phyloP scores from a whole-genome alignment of 495 filamentous ascomycete genomes.

The Aspergillus sparsus region DNA sequence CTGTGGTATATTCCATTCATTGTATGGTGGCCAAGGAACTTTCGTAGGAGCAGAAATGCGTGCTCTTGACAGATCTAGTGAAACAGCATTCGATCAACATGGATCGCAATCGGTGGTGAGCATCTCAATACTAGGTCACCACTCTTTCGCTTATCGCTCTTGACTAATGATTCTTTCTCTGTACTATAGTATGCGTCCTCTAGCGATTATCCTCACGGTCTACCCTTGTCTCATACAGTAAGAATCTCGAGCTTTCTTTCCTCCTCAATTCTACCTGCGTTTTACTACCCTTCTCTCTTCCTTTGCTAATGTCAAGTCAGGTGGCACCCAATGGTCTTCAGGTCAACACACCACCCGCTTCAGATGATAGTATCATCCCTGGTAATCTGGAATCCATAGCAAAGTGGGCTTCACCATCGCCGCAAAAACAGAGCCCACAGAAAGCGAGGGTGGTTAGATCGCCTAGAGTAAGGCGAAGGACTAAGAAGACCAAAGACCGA shows the following conservation, averaged over 20 bases:
- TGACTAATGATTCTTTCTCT: conserved; percentile 14
- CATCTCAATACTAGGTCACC: neutral
- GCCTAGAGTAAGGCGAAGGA: conserved; percentile 16
- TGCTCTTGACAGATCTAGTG: neutral
- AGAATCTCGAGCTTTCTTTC: neutral
- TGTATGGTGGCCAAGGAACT: conserved; percentile 14
- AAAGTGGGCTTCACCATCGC: conserved; percentile 17
- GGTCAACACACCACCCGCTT: conserved; percentile 33
- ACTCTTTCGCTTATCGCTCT: no score
- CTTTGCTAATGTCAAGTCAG: conserved; percentile 9
- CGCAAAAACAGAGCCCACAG: conserved; percentile 2
- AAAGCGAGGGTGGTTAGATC: conserved; percentile 15
- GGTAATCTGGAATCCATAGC: conserved; percentile 18
- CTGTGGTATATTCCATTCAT: conserved; percentile 18
- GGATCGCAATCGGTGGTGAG: conserved; percentile 20
- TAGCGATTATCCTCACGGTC: conserved; percentile 20
- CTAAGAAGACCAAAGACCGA: conserved; percentile 11
- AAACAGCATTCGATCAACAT: conserved; percentile 10
- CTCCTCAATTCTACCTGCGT: neutral
- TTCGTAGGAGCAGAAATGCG: conserved; percentile 3
- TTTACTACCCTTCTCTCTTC: no score
- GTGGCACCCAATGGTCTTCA: conserved; percentile 21
- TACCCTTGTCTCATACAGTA: conserved; percentile 27
- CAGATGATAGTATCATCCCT: conserved; percentile 23
- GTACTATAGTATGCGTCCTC: conserved; percentile 20